Evolutionary conservation across 768 basidiomycete genomes (phyloP).

Genomic region (Auricularia sp.): DNA sequence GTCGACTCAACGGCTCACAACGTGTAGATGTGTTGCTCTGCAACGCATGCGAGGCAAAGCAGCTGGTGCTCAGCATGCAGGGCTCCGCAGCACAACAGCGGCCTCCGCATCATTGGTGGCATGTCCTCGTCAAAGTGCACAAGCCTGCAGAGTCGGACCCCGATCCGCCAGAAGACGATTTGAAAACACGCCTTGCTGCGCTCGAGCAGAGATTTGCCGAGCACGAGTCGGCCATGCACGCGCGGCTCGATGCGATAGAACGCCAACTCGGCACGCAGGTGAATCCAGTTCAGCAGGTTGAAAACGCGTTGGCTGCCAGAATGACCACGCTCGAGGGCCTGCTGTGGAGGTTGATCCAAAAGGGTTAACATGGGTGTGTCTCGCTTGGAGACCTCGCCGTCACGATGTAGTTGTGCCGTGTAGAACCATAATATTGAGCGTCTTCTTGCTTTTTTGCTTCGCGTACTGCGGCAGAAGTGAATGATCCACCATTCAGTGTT

Average conservation of each 20-base stretch:
- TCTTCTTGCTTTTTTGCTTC: too few species aligned
- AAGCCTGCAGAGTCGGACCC: background rate
- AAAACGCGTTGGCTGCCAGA: too few species aligned
- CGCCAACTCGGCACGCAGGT: background rate
- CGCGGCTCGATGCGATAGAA: background rate
- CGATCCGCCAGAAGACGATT: background rate
- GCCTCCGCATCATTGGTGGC: background rate
- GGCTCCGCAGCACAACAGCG: background rate
- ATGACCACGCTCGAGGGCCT: too few species aligned
- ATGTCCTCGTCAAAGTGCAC: background rate
- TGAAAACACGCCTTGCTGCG: background rate
- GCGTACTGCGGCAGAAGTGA: too few species aligned
- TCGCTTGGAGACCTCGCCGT: too few species aligned
- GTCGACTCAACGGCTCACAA: background rate
- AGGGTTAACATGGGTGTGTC: too few species aligned
- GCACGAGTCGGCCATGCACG: background rate
- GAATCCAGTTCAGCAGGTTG: background rate
- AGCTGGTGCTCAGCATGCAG: background rate
- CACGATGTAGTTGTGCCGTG: too few species aligned
- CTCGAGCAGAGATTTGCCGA: background rate
- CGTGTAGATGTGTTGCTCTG: background rate
- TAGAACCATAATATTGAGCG: too few species aligned
- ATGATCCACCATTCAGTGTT: too few species aligned
- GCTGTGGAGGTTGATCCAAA: too few species aligned
- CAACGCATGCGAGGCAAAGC: background rate